Base-by-base conservation (phyloP, 495 filamentous ascomycete genomes). In the Aspergillus baeticus region DNA sequence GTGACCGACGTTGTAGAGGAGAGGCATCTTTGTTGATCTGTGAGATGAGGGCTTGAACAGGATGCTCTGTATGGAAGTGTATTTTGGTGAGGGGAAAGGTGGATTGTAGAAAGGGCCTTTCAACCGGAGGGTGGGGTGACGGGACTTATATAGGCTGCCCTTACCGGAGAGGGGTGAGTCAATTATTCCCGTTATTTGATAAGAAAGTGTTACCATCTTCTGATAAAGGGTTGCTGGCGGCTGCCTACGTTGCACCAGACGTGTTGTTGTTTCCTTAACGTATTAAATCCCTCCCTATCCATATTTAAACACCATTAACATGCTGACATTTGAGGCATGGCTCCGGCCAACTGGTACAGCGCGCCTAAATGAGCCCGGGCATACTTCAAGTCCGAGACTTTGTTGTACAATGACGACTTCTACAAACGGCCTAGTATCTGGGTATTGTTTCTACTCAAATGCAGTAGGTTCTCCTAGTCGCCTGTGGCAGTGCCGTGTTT, bases 1-100 rank as follows among this genome's bases (percentile, higher is more conserved):
- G 35, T 18, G 41, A 76, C 80, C 46, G 77, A 89, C 87, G 65
- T 89, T 91, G 78, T 81, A 86, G 60, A 84, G 78, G 60, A 84
- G 78, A 80, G 86, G 81, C 87, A 90, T 89, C 56, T 63, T 84
- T 67, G 18, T 47, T 46, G 37, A 14, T 54, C 17, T 52, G 42
- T 41, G 7, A 22, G 34, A 51, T 41, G 55, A 41, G 43, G 38
- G 17, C 57, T 23, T 17, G 51, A 39, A 7, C 17, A 41, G 50
- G n/a, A 21, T 23, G 4, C 11, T 10, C 34, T 26, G 31, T 11
- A 45, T 39, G 33, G 2, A 14, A n/a, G 33, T 6, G 41, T 20
- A 15, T 13, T 26, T 20, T 17, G 15, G 31, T 37, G 31, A 22
- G 23, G 22, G 39, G 44, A 20, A 22, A 23, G 36, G 43, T 58